phyloP scores from a whole-genome alignment of 108 stramenopile species.

The Parmales sp. region DNA sequence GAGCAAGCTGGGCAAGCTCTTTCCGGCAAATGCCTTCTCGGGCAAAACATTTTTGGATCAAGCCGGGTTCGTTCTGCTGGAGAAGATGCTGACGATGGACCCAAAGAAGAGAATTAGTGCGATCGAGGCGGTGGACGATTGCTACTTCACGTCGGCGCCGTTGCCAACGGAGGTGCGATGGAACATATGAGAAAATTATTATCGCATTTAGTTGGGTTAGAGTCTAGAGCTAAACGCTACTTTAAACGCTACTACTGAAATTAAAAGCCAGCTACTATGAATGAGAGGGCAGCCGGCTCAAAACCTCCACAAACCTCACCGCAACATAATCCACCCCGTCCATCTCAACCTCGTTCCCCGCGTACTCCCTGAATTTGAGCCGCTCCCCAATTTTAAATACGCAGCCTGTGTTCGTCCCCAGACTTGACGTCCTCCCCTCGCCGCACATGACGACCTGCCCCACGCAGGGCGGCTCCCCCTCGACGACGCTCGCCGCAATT shows the following conservation, averaged over 20 bases:
- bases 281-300: too few species aligned
- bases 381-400: conserved; percentile 68
- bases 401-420: conserved; percentile 54
- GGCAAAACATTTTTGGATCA: conserved; percentile 63
- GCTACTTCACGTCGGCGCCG: conserved; percentile 27
- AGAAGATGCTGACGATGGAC: conserved; percentile 72
- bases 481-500: conserved; percentile 62
- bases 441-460: conserved; percentile 87
- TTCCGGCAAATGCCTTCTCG: conserved; percentile 54
- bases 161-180: neutral
- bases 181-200: too few species aligned
- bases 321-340: conserved; percentile 72
- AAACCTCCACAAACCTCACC: conserved; percentile 80
- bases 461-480: conserved; percentile 58
- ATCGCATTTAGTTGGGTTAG: too few species aligned
- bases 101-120: conserved; percentile 78
- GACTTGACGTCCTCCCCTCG: conserved; percentile 74
- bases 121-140: conserved; percentile 64
- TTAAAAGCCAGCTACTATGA: too few species aligned
- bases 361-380: conserved; percentile 89
- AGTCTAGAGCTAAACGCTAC: too few species aligned
- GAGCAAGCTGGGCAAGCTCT: conserved; percentile 39
- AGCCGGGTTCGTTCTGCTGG: conserved; percentile 71
- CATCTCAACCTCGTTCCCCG: conserved; percentile 82
- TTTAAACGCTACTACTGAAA: too few species aligned